Percentiles rank a stretch among this genome's conserved stretches.
Evolutionary conservation across 805 yeast genomes (phyloP).

Genomic region (Saccharomycopsis vini): DNA sequence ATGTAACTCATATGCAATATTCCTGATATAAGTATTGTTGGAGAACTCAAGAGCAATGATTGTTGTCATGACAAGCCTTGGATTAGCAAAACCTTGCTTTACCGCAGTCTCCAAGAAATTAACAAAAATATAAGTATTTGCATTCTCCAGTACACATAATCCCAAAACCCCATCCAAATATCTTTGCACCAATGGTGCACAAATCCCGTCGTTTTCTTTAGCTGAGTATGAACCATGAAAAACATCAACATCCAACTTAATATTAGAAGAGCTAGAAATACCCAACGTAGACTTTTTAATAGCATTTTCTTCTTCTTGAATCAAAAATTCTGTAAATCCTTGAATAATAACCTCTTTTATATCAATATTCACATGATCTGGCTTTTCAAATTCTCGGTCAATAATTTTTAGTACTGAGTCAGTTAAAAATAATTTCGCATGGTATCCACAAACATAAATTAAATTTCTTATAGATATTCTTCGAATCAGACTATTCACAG

Average conservation of each 20-base stretch:
- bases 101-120: slow-evolving; percentile 48
- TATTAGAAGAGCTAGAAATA: slow-evolving; percentile 28
- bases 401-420: slow-evolving; percentile 42
- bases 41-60: slow-evolving; percentile 63
- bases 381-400: slow-evolving; percentile 37
- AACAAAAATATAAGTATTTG: slow-evolving; percentile 34
- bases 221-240: slow-evolving; percentile 47
- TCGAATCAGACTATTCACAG: slow-evolving; percentile 30
- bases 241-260: slow-evolving; percentile 35
- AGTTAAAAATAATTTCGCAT: slow-evolving; percentile 58
- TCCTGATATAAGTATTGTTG: slow-evolving; percentile 32
- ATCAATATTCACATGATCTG: slow-evolving; percentile 26
- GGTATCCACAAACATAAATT: slow-evolving; percentile 48
- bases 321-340: slow-evolving; percentile 50
- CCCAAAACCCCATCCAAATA: slow-evolving; percentile 42
- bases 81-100: slow-evolving; percentile 64
- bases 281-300: slow-evolving; percentile 33
- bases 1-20: slow-evolving; percentile 45
- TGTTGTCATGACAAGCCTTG: slow-evolving; percentile 59
- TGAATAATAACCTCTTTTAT: slow-evolving; percentile 45
- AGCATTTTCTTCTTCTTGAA: slow-evolving; percentile 43
- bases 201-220: slow-evolving; percentile 56
- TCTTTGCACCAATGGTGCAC: slow-evolving; percentile 63
- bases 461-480: slow-evolving; percentile 49
- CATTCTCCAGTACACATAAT: slow-evolving; percentile 38